Percentiles rank a stretch among this genome's conserved stretches.
These are phyloP conservation scores for Geranium rotundifolium DNA, from an alignment of 345 rosid species.

Conservation along the genomic window DNA sequence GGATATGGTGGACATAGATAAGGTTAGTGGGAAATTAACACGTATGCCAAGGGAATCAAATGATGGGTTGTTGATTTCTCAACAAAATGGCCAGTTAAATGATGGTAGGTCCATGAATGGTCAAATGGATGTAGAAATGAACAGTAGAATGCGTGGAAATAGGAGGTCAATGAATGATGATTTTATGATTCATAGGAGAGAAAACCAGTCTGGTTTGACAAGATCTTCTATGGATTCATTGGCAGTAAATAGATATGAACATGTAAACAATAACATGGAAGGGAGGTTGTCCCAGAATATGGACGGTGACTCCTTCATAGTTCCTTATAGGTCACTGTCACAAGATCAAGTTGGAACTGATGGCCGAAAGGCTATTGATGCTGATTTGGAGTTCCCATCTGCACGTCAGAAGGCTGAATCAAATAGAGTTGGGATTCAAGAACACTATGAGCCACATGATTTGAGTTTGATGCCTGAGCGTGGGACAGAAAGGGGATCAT, in stretches of 20 bases:
- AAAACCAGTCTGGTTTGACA: constrained; percentile 22
- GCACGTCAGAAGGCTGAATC: constrained; percentile 30
- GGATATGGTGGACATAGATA: constrained; percentile 26
- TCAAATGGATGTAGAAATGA: constrained; percentile 35
- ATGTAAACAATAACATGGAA: constrained; percentile 26
- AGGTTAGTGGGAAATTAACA: constrained; percentile 34
- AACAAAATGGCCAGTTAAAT: constrained; percentile 21
- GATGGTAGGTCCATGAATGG: constrained; percentile 28
- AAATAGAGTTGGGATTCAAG: constrained; percentile 22
- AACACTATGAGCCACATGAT: constrained; percentile 71
- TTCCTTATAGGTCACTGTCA: constrained; percentile 37
- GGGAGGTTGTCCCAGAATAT: constrained; percentile 37
- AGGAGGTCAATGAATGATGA: constrained; percentile 42
- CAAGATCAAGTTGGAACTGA: constrained; percentile 30
- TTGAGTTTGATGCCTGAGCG: constrained; percentile 70
- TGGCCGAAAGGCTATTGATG: constrained; percentile 41
- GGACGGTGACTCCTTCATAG: constrained; percentile 76
- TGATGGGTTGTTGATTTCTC: constrained; percentile 43
- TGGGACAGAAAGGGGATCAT: constrained; percentile 36
- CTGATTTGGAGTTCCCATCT: constrained; percentile 52
- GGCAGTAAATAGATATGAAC: constrained; percentile 42
- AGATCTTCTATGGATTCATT: constrained; percentile 35
- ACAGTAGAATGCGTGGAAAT: constrained; percentile 28
- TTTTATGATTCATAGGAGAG: constrained; percentile 34
- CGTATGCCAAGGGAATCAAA: constrained; percentile 36